Base-by-base conservation (phyloP, 805 yeast genomes). In the Yamadazyma paraphyllophila region DNA sequence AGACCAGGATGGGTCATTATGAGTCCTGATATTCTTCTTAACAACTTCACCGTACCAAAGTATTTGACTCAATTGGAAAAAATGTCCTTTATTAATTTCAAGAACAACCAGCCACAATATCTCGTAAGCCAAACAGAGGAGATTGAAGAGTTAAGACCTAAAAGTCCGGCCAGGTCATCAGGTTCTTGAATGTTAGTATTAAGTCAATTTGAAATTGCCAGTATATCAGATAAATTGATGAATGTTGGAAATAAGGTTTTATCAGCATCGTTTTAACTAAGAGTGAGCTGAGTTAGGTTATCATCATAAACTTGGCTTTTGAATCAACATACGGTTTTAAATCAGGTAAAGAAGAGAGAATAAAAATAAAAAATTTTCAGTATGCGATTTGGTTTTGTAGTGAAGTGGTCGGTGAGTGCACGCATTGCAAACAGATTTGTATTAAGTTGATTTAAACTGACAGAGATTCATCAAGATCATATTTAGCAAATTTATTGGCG, bases 1-100 rank as follows among this genome's bases (percentile, higher is more conserved):
- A 79, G 97, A 58, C 83, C 81, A 8, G 98, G 98, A 4, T 91
- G 98, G 98, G 94, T 88, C 3, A 78, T 90, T 8, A 71, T 88
- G 76, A 77, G 90, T 55, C 97, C 97, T 0, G 96, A 90, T 64
- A 80, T 85, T 3, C 63, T 88, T 53, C 58, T 88, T 26, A 80
- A 88, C 60, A 88, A 88, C 59, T 88, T 91, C 48, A 55, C 60
- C 39, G 67, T 71, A 0, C 43, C 36, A 5, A 53, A 53, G 25
- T 71, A 68, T 53, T 62, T 59, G 39, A 51, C 59, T 40, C 70
- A 69, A 35, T 48, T 71, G 31, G 53, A 58, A 41, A 42, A 58
- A 6, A 67, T 62, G 50, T 69, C 74, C 5, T 32, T 57, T 45
- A 52, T 69, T 15, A 61, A 61, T 38, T 56, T 56, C 44, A 60